Percentiles rank a stretch among this genome's conserved stretches.
Evolutionary conservation across 768 basidiomycete species (phyloP).

Genomic region (button mushroom (Agaricus bisporus)): DNA sequence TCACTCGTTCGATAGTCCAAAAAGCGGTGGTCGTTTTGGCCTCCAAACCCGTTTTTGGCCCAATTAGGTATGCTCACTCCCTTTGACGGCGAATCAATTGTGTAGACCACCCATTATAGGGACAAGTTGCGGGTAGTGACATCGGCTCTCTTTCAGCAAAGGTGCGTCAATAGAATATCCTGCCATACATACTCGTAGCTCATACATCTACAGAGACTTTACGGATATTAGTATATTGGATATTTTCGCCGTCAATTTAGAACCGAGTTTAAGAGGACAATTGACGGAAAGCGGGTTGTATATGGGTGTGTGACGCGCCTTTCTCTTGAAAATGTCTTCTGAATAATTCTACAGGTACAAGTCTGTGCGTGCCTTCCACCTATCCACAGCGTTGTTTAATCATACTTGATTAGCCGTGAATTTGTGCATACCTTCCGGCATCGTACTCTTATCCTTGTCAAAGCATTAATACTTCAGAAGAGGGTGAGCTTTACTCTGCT

Average conservation of each 20-base stretch:
- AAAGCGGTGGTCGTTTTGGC: conserved; percentile 96
- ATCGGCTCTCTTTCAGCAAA: conserved; percentile 82
- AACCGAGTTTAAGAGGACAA: conserved; percentile 67
- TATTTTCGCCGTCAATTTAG: conserved; percentile 77
- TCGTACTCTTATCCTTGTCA: conserved; percentile 87
- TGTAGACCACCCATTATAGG: conserved; percentile 27
- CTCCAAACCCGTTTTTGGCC: conserved; percentile 87
- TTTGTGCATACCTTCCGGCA: conserved; percentile 92
- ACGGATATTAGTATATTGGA: conserved; percentile 82
- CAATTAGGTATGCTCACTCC: conserved; percentile 60
- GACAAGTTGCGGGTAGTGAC: conserved; percentile 96
- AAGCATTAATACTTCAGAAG: conserved; percentile 91
- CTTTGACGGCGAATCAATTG: neutral
- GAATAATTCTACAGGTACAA: conserved; percentile 47
- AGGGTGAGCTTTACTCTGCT: conserved; percentile 43
- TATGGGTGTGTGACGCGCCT: conserved; percentile 62
- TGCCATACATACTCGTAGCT: neutral
- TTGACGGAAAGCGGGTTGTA: conserved; percentile 91
- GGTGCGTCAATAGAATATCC: conserved; percentile 26
- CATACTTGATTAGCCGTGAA: conserved; percentile 55
- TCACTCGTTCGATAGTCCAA: conserved; percentile 94
- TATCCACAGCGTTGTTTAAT: conserved; percentile 5
- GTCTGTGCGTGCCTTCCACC: conserved; percentile 42
- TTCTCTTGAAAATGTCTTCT: neutral
- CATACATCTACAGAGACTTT: conserved; percentile 59